A percentile compares a stretch with the other conserved stretches of the same genome.
Evolutionary conservation across 805 yeast species (phyloP).

Genomic region (Starmerella scarabaei): DNA sequence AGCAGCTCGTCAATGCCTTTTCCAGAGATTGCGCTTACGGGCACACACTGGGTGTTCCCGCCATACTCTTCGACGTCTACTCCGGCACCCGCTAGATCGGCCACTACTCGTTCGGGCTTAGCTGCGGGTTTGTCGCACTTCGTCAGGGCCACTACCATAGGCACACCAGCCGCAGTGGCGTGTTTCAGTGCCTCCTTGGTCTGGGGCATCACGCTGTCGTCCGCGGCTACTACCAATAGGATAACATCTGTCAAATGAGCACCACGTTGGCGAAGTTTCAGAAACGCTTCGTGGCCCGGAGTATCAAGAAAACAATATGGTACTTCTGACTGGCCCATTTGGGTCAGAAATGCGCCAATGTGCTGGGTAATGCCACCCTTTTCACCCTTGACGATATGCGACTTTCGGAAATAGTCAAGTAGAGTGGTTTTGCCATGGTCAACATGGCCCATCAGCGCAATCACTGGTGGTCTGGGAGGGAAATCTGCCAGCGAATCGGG

Average conservation of each 20-base stretch:
- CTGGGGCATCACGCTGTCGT: slow-evolving; percentile 96
- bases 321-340: slow-evolving; percentile 47
- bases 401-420: slow-evolving; percentile 71
- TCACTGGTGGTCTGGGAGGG: slow-evolving; percentile 77
- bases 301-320: slow-evolving; percentile 85
- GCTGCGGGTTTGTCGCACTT: slow-evolving; percentile 77
- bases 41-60: slow-evolving; percentile 83
- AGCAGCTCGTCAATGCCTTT: slow-evolving; percentile 79
- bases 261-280: slow-evolving; percentile 93
- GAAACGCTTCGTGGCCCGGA: slow-evolving; percentile 95
- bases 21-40: slow-evolving; percentile 82
- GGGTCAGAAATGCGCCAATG: slow-evolving; percentile 93
- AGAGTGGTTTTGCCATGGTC: slow-evolving; percentile 97
- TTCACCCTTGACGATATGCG: slow-evolving; percentile 71
- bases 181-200: slow-evolving; percentile 92
- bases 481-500: slow-evolving; percentile 37
- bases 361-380: slow-evolving; percentile 97
- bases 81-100: slow-evolving; percentile 63
- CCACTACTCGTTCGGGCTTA: slow-evolving; percentile 59
- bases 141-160: slow-evolving; percentile 80
- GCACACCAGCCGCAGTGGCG: slow-evolving; percentile 68
- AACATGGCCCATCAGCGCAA: slow-evolving; percentile 97
- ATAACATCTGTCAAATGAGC: slow-evolving; percentile 89
- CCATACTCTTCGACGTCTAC: slow-evolving; percentile 87
- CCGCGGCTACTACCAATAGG: slow-evolving; percentile 87